Conservation (phyloP, 495 filamentous ascomycete genomes). For the Aspergillus haitiensis region DNA sequence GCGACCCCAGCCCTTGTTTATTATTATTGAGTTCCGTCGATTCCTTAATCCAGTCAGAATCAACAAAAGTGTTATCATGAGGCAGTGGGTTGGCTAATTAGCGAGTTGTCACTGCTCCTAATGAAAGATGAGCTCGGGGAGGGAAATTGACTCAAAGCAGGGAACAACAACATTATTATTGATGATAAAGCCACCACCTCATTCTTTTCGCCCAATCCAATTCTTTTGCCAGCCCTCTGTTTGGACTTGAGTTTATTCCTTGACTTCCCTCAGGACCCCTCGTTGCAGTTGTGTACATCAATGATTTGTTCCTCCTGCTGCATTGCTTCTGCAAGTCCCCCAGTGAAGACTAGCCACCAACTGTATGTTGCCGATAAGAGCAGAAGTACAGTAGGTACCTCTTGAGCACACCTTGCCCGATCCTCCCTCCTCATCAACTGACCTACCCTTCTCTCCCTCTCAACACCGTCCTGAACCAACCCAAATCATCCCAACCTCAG, state of each 20-base stretch:
- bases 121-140: background rate
- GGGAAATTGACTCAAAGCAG: constrained; percentile 2
- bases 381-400: constrained; percentile 11
- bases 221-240: constrained; percentile 11
- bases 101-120: background rate
- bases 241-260: constrained; percentile 11
- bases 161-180: background rate
- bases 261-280: constrained; percentile 9
- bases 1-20: background rate
- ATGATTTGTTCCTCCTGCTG: constrained; percentile 41
- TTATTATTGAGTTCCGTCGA: background rate
- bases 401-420: constrained; percentile 1
- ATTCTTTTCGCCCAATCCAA: constrained; percentile 10
- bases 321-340: constrained; percentile 25
- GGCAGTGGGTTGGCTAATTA: background rate
- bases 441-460: background rate
- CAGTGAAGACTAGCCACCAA: constrained; percentile 16
- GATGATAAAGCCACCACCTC: constrained; percentile 7
- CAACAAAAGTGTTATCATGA: constrained; percentile 3
- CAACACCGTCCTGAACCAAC: background rate
- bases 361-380: constrained; percentile 27
- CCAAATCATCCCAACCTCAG: background rate
- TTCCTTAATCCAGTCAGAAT: constrained; percentile 1
- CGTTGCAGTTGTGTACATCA: constrained; percentile 38
- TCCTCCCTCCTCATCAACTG: background rate